These are phyloP conservation scores for Athelia psychrophila DNA, from an alignment of 1,284 basidiomycete species.

Conservation along the genomic window DNA sequence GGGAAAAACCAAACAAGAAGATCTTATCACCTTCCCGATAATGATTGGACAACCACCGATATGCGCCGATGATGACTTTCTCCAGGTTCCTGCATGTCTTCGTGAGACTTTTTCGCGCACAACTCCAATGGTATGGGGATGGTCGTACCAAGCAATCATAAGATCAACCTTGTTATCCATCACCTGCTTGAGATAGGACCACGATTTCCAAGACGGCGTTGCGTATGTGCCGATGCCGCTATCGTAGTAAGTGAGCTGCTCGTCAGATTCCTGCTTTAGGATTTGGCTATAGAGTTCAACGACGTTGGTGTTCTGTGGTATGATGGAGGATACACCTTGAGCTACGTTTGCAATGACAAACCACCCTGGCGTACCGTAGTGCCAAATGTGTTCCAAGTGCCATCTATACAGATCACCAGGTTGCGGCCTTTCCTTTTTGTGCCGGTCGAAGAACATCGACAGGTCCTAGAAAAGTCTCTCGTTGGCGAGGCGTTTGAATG, in stretches of 20 bases:
- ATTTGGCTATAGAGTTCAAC: constrained; percentile 17
- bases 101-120: background rate
- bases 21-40: constrained; percentile 30
- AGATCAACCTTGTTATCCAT: constrained; percentile 20
- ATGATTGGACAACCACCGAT: constrained; percentile 32
- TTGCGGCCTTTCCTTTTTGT: too few species aligned
- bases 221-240: constrained; percentile 36
- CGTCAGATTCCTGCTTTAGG: constrained; percentile 9
- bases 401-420: background rate
- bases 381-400: background rate
- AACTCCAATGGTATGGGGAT: too few species aligned
- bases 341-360: background rate
- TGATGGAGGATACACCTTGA: background rate
- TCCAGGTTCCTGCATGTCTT: constrained; percentile 25
- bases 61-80: constrained; percentile 28
- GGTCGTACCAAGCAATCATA: constrained; percentile 22
- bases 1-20: constrained; percentile 37
- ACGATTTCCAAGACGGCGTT: constrained; percentile 14
- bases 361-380: too few species aligned
- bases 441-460: too few species aligned
- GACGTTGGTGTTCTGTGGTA: constrained; percentile 16
- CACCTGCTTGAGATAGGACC: constrained; percentile 12
- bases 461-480: too few species aligned
- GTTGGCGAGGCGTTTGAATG: too few species aligned
- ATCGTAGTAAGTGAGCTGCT: constrained; percentile 27